Conservation (phyloP, 805 yeast species). For the Ogataea zsoltii region DNA sequence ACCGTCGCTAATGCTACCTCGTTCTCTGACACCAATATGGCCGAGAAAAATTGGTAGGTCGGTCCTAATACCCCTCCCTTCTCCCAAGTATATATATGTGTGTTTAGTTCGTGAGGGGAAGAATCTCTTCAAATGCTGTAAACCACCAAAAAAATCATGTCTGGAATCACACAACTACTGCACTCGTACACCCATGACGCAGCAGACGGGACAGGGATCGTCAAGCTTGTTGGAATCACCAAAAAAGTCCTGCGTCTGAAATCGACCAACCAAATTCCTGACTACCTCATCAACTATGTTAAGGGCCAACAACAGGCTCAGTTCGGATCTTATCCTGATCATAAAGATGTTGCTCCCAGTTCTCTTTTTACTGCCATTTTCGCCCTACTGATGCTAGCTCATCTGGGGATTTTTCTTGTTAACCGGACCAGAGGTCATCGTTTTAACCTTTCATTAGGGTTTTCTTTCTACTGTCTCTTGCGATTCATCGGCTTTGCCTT, state of each 20-base stretch:
- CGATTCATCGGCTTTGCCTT: slow-evolving; percentile 60
- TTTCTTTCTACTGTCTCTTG: slow-evolving; percentile 52
- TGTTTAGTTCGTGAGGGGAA: no score
- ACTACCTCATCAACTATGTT: slow-evolving; percentile 37
- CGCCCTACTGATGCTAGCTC: slow-evolving; percentile 47
- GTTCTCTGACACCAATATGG: no score
- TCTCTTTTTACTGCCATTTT: slow-evolving; percentile 58
- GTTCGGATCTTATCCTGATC: slow-evolving; percentile 64
- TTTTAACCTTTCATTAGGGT: slow-evolving; percentile 55
- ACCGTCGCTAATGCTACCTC: no score
- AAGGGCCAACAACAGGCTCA: slow-evolving; percentile 45
- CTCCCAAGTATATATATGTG: no score
- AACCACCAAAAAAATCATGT: no score
- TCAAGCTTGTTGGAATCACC: slow-evolving; percentile 33
- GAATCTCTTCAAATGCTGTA: no score
- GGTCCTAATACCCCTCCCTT: no score
- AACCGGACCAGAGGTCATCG: slow-evolving; percentile 59
- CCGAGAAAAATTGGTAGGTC: no score
- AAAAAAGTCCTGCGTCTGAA: slow-evolving; percentile 26
- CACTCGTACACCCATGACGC: slow-evolving; percentile 40
- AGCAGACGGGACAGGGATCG: slow-evolving; percentile 52
- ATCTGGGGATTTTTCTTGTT: slow-evolving; percentile 45
- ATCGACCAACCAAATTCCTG: slow-evolving; percentile 38
- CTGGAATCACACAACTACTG: slow-evolving; percentile 23
- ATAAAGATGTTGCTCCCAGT: slow-evolving; percentile 58